Evolutionary conservation across 805 yeast genomes (phyloP).

Genomic region (Wickerhamomyces strasburgensis): DNA sequence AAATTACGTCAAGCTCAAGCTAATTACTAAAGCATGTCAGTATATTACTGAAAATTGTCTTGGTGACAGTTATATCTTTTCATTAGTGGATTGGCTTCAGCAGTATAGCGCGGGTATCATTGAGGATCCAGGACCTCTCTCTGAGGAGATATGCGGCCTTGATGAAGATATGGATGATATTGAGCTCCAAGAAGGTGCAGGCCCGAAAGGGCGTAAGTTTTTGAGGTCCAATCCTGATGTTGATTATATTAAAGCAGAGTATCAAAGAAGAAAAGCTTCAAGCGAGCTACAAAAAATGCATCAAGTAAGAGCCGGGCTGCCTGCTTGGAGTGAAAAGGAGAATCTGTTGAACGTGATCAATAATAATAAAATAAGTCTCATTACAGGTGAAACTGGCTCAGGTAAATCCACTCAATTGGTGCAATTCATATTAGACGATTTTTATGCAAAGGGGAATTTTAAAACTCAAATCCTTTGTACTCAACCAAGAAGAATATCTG

Average conservation of each 20-base stretch:
- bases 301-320: slow-evolving; percentile 49
- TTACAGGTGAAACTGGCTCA: slow-evolving; percentile 97
- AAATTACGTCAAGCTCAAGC: slow-evolving; percentile 60
- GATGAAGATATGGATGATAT: slow-evolving; percentile 4
- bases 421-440: slow-evolving; percentile 76
- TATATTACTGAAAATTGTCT: slow-evolving; percentile 40
- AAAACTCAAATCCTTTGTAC: slow-evolving; percentile 72
- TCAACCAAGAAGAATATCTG: slow-evolving; percentile 94
- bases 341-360: slow-evolving; percentile 53
- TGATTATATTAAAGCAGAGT: slow-evolving; percentile 29
- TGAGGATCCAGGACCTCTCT: slow-evolving; percentile 70
- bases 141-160: slow-evolving; percentile 2
- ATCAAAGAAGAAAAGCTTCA: slow-evolving; percentile 29
- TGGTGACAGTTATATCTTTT: slow-evolving; percentile 68
- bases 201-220: slow-evolving; percentile 8
- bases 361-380: slow-evolving; percentile 58
- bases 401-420: slow-evolving; percentile 95
- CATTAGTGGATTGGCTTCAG: slow-evolving; percentile 75
- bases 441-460: slow-evolving; percentile 41
- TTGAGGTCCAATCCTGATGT: slow-evolving; percentile 29
- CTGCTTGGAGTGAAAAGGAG: slow-evolving; percentile 75
- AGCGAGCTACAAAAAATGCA: slow-evolving; percentile 37
- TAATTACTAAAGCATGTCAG: slow-evolving; percentile 41
- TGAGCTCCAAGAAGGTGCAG: slow-evolving; percentile 1
- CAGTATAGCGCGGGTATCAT: slow-evolving; percentile 53